phyloP scores from a whole-genome alignment of 176 grass and related monocot genomes.

The Carex scoparia region DNA sequence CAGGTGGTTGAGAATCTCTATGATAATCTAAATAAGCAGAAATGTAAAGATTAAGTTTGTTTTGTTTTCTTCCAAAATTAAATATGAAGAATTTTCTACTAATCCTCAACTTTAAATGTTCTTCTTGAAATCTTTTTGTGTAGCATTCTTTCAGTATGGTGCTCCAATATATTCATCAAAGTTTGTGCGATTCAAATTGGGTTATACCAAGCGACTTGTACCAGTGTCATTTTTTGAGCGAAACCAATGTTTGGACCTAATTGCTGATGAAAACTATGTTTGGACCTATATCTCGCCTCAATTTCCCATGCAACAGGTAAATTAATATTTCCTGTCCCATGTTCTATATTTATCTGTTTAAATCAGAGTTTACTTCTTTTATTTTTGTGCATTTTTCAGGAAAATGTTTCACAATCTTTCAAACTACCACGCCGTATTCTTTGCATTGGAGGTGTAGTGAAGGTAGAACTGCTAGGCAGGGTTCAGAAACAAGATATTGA shows the following conservation, averaged over 20 bases:
- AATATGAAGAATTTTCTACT: neutral
- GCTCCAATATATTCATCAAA: slow-evolving; percentile 62
- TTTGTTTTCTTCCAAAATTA: neutral
- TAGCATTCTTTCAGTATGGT: slow-evolving; percentile 51
- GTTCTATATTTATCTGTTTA: neutral
- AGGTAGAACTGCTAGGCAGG: slow-evolving; percentile 62
- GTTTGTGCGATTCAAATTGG: slow-evolving; percentile 56
- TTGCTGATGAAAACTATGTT: slow-evolving; percentile 52
- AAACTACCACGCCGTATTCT: slow-evolving; percentile 50
- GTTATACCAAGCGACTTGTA: slow-evolving; percentile 40
- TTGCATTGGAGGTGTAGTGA: slow-evolving; percentile 76
- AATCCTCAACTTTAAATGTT: neutral
- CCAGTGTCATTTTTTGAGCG: slow-evolving; percentile 23
- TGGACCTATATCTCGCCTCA: slow-evolving; percentile 84
- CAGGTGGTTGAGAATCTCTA: neutral
- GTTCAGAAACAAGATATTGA: slow-evolving; percentile 61
- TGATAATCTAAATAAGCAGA: neutral
- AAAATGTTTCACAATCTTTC: slow-evolving; percentile 62
- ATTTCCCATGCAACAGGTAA: slow-evolving; percentile 74
- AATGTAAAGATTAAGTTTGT: neutral
- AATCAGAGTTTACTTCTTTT: neutral
- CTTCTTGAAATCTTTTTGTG: slow-evolving; percentile 5
- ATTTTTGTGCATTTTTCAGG: slow-evolving; percentile 24
- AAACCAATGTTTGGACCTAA: slow-evolving; percentile 17
- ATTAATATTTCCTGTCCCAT: neutral